phyloP scores from a whole-genome alignment of 306 rosid species.

The Sechiopsis laciniata region DNA sequence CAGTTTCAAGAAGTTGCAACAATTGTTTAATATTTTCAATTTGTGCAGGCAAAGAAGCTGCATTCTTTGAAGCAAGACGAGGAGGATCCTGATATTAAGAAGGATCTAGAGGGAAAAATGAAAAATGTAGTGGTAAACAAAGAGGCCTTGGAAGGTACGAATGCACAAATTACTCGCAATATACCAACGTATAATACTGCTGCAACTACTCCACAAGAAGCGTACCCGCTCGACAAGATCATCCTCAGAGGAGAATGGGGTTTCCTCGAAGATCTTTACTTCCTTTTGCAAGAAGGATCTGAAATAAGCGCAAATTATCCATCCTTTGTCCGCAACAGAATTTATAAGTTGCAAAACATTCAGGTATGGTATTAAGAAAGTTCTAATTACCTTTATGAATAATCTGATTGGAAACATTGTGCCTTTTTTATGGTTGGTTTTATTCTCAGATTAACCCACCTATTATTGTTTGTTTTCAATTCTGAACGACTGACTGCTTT shows the following conservation, averaged over 20 bases:
- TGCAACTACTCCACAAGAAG: constrained; percentile 68
- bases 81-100: constrained; percentile 43
- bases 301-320: constrained; percentile 47
- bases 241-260: constrained; percentile 65
- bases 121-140: constrained; percentile 46
- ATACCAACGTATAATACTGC: constrained; percentile 62
- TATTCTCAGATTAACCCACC: neutral
- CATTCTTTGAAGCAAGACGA: constrained; percentile 35
- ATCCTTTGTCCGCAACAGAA: constrained; percentile 51
- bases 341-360: constrained; percentile 41
- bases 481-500: neutral
- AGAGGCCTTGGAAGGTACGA: constrained; percentile 47
- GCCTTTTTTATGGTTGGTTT: neutral
- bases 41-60: constrained; percentile 45
- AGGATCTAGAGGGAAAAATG: constrained; percentile 46
- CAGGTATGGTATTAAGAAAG: constrained; percentile 36
- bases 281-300: constrained; percentile 29
- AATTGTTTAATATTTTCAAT: constrained; percentile 13
- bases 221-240: constrained; percentile 68
- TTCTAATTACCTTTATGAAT: neutral
- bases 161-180: constrained; percentile 43
- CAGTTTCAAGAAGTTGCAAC: constrained; percentile 16
- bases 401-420: neutral
- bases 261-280: constrained; percentile 57
- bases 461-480: constrained; percentile 4